phyloP scores from a whole-genome alignment of 2,329 filamentous ascomycete genomes.

The Penicillium sp. region DNA sequence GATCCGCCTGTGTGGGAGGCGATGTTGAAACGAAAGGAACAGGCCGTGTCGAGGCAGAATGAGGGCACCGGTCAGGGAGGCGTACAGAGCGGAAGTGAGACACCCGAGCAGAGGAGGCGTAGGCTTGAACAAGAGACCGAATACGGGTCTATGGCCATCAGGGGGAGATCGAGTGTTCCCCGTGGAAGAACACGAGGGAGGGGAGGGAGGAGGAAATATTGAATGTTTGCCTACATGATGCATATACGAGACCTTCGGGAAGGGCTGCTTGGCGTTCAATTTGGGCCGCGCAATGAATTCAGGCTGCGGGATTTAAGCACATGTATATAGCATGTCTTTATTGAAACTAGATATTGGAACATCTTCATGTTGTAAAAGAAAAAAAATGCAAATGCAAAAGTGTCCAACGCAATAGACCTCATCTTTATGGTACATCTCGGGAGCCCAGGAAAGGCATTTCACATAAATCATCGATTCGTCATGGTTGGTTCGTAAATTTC shows the following conservation, averaged over 20 bases:
- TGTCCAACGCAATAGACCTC: not conserved
- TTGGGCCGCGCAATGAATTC: no score
- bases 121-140: slow-evolving; percentile 26
- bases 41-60: slow-evolving; percentile 5
- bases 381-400: not conserved
- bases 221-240: not conserved
- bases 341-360: not conserved
- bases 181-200: slow-evolving; percentile 19
- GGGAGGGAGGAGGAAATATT: slow-evolving; percentile 9
- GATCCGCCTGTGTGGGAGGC: slow-evolving; percentile 35
- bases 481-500: slow-evolving; percentile 21
- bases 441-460: not conserved
- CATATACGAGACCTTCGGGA: not conserved
- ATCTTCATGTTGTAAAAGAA: not conserved
- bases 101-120: slow-evolving; percentile 17
- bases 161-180: slow-evolving; percentile 23
- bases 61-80: not conserved
- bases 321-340: not conserved
- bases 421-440: slow-evolving; percentile 20
- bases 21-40: slow-evolving; percentile 23
- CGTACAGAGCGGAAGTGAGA: slow-evolving; percentile 3
- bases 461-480: slow-evolving; percentile 19
- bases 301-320: not conserved
- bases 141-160: slow-evolving; percentile 36
- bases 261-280: not conserved